Base-by-base conservation (phyloP, 805 yeast species). In the Lipomyces yamanashiensis region DNA sequence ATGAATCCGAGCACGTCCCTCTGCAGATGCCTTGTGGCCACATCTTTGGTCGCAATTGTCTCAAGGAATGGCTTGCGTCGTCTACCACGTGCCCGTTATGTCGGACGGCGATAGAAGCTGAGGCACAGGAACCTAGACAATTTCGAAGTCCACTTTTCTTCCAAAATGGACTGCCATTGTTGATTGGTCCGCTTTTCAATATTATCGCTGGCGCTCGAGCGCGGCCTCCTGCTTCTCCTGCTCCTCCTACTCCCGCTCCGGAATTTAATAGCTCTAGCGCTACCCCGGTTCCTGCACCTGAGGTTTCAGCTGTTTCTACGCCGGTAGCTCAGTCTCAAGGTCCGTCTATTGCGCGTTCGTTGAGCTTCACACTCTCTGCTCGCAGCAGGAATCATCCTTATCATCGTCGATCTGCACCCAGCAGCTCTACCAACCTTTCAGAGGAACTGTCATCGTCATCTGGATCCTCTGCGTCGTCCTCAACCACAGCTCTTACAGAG, bases 21-120 rank as follows among this genome's bases (percentile, higher is more conserved):
- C 80, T 89, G 0, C 78, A 82, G 62, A 80, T 93, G 82, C 95
- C 96, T 0, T 93, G 99, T 75, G 85, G 85, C 8, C 99, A 93
- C 73, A 73, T 86, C 0, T 93, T 95, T 79, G 98, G 99, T 7
- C 82, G 86, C 66, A 82, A 84, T n/a, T 93, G 99, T 78, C 78
- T 92, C 28, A 83, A 80, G 62, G 90, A 88, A 70, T 93, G 99
- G 99, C 82, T 93, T 56, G 83, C 82, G 64, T 77, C 83, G 28
- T 86, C 88, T 70, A 82, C 84, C 37, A 84, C 90, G 1, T 92
- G 98, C 74, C 99, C 99, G 0, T 76, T 93, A 53, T 93, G 99
- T 74, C 85, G 98, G 62, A 79, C 79, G 17, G 78, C 81, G 21
- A 78, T 88, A 64, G 80, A 81, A 60, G 70, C 75, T 43, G 70